phyloP scores from a whole-genome alignment of 768 basidiomycete species.

The Kwoniella europaea region DNA sequence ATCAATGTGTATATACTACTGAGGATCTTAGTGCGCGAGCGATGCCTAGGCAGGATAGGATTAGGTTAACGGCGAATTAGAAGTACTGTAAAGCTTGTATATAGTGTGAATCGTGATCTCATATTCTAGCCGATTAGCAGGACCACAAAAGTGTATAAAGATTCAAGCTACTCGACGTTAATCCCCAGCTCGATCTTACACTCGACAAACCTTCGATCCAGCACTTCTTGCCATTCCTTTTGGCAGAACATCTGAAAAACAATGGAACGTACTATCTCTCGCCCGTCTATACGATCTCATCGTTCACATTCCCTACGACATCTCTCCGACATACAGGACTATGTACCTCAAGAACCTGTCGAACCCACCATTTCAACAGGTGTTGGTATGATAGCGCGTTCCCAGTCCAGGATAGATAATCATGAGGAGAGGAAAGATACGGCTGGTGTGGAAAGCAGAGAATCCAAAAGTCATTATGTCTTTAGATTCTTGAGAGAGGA shows the following conservation, averaged over 20 bases:
- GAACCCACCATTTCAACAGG: constrained; percentile 20
- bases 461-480: constrained; percentile 10
- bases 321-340: constrained; percentile 4
- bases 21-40: too few species aligned
- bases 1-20: too few species aligned
- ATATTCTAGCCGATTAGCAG: too few species aligned
- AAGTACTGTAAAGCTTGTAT: too few species aligned
- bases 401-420: background rate
- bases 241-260: background rate
- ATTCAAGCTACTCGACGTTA: too few species aligned
- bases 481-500: constrained; percentile 29
- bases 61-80: too few species aligned
- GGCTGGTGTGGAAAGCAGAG: background rate
- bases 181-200: too few species aligned
- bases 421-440: background rate
- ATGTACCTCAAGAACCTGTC: constrained; percentile 19
- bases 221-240: too few species aligned
- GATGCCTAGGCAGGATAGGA: too few species aligned
- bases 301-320: background rate
- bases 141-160: too few species aligned
- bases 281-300: background rate
- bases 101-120: too few species aligned
- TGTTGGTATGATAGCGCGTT: constrained; percentile 10
- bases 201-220: too few species aligned
- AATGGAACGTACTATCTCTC: background rate